These are phyloP conservation scores for Barnettozyma wickerhamii DNA, from an alignment of 805 yeast genomes.

Conservation along the genomic window DNA sequence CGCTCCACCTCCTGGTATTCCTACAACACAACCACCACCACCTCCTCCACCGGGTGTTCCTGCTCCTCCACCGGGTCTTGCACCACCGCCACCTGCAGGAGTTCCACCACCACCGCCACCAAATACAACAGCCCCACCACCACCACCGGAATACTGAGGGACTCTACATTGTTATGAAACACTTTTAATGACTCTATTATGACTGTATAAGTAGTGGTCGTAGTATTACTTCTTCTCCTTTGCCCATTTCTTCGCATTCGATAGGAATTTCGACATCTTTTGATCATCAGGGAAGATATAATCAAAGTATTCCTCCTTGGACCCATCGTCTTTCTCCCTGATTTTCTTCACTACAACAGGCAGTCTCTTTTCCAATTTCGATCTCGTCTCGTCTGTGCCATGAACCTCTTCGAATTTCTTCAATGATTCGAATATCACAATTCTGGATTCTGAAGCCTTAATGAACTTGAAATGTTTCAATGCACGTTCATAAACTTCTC, in stretches of 20 bases:
- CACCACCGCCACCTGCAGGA: constrained; percentile 2
- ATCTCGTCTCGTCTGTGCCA: constrained; percentile 43
- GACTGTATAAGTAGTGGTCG: no score
- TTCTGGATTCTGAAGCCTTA: constrained; percentile 39
- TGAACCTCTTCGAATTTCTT: constrained; percentile 58
- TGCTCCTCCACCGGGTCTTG: constrained; percentile 6
- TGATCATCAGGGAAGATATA: constrained; percentile 67
- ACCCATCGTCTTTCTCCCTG: constrained; percentile 37
- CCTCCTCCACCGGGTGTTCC: constrained; percentile 3
- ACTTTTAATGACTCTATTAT: no score
- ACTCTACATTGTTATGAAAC: no score
- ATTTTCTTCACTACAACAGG: constrained; percentile 52
- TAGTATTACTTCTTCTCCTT: constrained; percentile 21
- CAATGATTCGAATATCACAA: constrained; percentile 55
- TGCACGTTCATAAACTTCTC: constrained; percentile 56
- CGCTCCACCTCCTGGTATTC: constrained; percentile 14
- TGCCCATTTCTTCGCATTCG: constrained; percentile 49
- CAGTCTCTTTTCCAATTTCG: constrained; percentile 37
- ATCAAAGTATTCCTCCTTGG: constrained; percentile 51
- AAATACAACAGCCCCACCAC: constrained; percentile 7
- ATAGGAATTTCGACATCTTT: constrained; percentile 34
- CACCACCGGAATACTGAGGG: no score
- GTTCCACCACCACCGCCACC: constrained; percentile 11
- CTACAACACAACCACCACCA: constrained; percentile 4
- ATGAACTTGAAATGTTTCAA: constrained; percentile 37